phyloP scores from a whole-genome alignment of 2,329 filamentous ascomycete genomes.

The Exophiala mesophila region DNA sequence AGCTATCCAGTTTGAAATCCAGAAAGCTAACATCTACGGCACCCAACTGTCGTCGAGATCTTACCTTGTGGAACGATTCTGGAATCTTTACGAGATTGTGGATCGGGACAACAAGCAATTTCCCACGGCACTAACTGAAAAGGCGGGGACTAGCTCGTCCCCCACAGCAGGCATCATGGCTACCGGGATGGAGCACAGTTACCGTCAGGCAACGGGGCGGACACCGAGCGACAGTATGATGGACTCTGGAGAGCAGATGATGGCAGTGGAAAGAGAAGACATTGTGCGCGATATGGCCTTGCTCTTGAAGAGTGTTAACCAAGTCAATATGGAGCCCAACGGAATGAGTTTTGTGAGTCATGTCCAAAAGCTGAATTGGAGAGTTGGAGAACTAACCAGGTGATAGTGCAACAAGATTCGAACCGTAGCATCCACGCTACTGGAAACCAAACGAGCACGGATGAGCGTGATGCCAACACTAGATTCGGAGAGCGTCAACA shows the following conservation, averaged over 20 bases:
- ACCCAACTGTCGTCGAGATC: constrained; percentile 77
- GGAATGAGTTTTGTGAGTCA: constrained; percentile 58
- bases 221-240: constrained; percentile 26
- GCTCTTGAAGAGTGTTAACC: constrained; percentile 70
- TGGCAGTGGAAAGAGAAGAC: constrained; percentile 71
- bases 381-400: no score
- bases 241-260: constrained; percentile 40
- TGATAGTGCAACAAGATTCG: constrained; percentile 77
- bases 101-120: constrained; percentile 32
- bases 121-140: constrained; percentile 11
- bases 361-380: no score
- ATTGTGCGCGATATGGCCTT: constrained; percentile 74
- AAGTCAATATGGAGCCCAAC: constrained; percentile 76
- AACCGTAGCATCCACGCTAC: constrained; percentile 73
- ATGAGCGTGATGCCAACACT: constrained; percentile 44
- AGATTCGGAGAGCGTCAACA: constrained; percentile 56
- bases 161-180: constrained; percentile 21
- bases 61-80: constrained; percentile 82
- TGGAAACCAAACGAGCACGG: constrained; percentile 55
- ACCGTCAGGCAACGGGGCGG: constrained; percentile 16
- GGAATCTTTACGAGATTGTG: constrained; percentile 66
- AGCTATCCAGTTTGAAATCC: constrained; percentile 73
- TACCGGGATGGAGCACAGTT: constrained; percentile 21
- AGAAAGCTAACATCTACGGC: constrained; percentile 84
- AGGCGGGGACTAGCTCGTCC: constrained; percentile 19